Conservation (phyloP, 805 yeast species). For the Isabelozyma gotoi region DNA sequence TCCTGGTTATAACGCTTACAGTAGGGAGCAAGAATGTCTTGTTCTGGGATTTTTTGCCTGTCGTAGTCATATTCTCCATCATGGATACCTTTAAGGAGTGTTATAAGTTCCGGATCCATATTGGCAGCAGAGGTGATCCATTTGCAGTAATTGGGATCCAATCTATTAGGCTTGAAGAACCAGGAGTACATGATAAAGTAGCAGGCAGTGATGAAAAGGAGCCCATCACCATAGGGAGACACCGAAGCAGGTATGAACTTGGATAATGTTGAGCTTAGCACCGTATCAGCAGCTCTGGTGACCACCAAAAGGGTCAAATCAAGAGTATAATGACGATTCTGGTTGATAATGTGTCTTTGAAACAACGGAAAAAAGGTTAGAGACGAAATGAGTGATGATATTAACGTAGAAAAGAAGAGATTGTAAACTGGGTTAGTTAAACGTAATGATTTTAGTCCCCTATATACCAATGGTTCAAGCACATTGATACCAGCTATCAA, state of each 20-base stretch:
- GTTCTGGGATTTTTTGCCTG: slow-evolving; percentile 10
- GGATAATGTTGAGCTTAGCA: slow-evolving; percentile 19
- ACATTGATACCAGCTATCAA: slow-evolving; percentile 31
- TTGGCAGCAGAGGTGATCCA: slow-evolving; percentile 53
- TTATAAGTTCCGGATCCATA: slow-evolving; percentile 42
- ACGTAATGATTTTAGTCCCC: slow-evolving; percentile 4
- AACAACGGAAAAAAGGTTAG: slow-evolving; percentile 27
- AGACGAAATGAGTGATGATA: slow-evolving; percentile 28
- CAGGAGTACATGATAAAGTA: slow-evolving; percentile 36
- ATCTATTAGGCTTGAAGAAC: slow-evolving; percentile 37
- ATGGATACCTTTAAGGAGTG: slow-evolving; percentile 29
- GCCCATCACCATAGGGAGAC: slow-evolving; percentile 23
- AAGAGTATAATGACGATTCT: slow-evolving; percentile 30
- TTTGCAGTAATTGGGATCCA: slow-evolving; percentile 43
- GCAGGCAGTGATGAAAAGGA: slow-evolving; percentile 26
- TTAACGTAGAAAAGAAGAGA: slow-evolving; percentile 14
- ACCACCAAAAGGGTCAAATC: slow-evolving; percentile 36
- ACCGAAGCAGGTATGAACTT: slow-evolving; percentile 5
- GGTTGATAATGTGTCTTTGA: slow-evolving; percentile 27
- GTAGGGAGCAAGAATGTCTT: slow-evolving; percentile 27
- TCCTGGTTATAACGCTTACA: slow-evolving; percentile 34
- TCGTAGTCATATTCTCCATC: slow-evolving; percentile 22
- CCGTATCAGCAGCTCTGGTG: slow-evolving; percentile 36
- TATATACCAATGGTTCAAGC: slow-evolving; percentile 23
- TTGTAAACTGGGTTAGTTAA: slow-evolving; percentile 3